These are phyloP conservation scores for Saturnispora saitoi DNA, from an alignment of 805 yeast species.

Conservation along the genomic window DNA sequence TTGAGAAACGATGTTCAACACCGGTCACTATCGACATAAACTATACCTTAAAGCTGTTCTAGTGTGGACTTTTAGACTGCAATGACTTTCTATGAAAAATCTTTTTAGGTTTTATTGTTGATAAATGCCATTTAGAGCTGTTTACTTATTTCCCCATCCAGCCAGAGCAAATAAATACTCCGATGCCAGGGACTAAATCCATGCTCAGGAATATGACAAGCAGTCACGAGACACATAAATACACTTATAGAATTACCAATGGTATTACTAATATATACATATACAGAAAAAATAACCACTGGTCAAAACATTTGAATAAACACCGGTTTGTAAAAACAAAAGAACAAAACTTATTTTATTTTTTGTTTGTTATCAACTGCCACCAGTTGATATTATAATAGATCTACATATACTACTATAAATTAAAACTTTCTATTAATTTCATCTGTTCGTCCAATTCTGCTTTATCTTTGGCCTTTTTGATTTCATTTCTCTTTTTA, in stretches of 20 bases:
- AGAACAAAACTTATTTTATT: too few species aligned
- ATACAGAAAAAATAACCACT: too few species aligned
- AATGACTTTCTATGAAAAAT: background rate
- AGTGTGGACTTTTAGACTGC: background rate
- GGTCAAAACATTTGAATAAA: too few species aligned
- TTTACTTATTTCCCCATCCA: background rate
- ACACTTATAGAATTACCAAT: background rate
- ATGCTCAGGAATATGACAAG: background rate
- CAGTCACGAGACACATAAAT: background rate
- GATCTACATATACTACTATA: constrained; percentile 9
- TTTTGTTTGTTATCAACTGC: background rate
- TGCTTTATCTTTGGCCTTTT: constrained; percentile 29
- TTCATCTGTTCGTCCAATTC: constrained; percentile 41
- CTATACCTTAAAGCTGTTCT: background rate
- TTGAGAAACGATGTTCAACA: background rate
- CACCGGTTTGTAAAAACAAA: too few species aligned
- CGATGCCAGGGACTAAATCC: background rate
- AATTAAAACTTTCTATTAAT: constrained; percentile 36
- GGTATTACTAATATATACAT: background rate
- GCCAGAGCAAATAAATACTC: background rate
- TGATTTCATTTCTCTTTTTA: constrained; percentile 14
- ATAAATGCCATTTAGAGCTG: background rate
- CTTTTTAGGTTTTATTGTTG: background rate
- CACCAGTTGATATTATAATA: background rate
- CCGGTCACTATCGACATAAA: background rate